Percentiles rank a stretch among this genome's conserved stretches.
These are phyloP conservation scores for Hypoxylon sp. DNA, from an alignment of 2,329 filamentous ascomycete species.

Conservation along the genomic window DNA sequence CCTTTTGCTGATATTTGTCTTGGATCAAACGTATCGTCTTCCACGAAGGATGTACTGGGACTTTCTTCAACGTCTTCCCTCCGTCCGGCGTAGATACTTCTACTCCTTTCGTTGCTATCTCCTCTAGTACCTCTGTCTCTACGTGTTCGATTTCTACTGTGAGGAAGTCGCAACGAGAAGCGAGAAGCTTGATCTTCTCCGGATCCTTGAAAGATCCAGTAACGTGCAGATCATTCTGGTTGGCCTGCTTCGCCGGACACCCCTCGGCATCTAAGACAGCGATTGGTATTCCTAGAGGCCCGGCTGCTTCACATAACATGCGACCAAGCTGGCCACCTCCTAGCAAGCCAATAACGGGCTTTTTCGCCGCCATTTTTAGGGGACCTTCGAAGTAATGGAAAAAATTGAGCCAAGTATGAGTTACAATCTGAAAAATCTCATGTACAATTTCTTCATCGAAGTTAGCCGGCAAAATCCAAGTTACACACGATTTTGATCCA, in stretches of 20 bases:
- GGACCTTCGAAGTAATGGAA: not conserved
- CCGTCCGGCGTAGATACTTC: slow-evolving; percentile 63
- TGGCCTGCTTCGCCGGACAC: slow-evolving; percentile 88
- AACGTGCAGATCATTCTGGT: slow-evolving; percentile 80
- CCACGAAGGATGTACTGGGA: slow-evolving; percentile 85
- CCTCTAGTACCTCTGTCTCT: slow-evolving; percentile 89
- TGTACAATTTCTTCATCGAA: slow-evolving; percentile 24
- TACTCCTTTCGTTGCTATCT: slow-evolving; percentile 78
- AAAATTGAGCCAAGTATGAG: slow-evolving; percentile 16
- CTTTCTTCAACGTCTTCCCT: slow-evolving; percentile 60
- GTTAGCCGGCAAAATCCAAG: slow-evolving; percentile 15
- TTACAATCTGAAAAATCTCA: slow-evolving; percentile 18
- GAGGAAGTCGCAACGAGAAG: slow-evolving; percentile 81
- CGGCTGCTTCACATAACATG: slow-evolving; percentile 93
- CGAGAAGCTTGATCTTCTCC: slow-evolving; percentile 83
- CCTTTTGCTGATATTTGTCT: slow-evolving; percentile 93
- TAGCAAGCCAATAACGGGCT: slow-evolving; percentile 41
- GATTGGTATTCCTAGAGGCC: slow-evolving; percentile 80
- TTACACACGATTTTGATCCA: slow-evolving; percentile 11
- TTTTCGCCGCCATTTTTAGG: slow-evolving; percentile 34
- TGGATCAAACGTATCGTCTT: slow-evolving; percentile 89
- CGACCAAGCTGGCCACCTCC: slow-evolving; percentile 81
- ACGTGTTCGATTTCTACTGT: slow-evolving; percentile 98
- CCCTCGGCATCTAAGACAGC: slow-evolving; percentile 83
- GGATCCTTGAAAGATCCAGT: slow-evolving; percentile 90